Evolutionary conservation across 768 basidiomycete genomes (phyloP).

Genomic region (Cystofilobasidium ferigula): DNA sequence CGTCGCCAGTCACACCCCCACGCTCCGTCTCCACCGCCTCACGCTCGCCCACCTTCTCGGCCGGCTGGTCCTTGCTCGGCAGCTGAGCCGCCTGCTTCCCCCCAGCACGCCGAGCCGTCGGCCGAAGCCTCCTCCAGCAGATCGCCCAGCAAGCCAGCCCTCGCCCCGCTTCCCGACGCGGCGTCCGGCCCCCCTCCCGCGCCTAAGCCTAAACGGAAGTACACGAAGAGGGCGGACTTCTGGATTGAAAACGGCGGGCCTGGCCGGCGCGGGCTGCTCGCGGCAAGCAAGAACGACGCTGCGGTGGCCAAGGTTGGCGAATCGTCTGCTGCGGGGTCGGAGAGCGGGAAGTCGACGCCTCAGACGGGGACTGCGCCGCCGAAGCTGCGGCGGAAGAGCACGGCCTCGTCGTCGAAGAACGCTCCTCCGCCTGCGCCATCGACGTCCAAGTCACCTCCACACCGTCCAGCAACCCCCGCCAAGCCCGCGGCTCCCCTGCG

Average conservation of each 20-base stretch:
- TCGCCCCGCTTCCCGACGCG: no score
- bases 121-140: neutral
- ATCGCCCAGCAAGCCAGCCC: neutral
- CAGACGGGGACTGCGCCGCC: neutral
- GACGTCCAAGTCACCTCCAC: neutral
- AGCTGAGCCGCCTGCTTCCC: no score
- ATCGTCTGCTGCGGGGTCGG: neutral
- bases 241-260: slow-evolving; percentile 19
- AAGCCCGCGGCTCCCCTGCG: neutral
- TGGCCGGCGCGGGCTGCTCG: neutral
- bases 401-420: neutral
- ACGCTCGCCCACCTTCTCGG: no score
- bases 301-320: neutral
- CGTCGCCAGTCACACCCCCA: no score
- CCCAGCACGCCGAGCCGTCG: no score
- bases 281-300: neutral
- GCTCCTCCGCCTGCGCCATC: neutral
- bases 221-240: slow-evolving; percentile 19
- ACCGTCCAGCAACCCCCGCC: no score
- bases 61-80: no score
- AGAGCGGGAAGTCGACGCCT: neutral
- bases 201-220: slow-evolving; percentile 18
- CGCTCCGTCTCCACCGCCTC: no score
- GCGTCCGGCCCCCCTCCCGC: no score
- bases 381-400: neutral